phyloP scores from a whole-genome alignment of 257 asterid species.

The Scutellaria minor region DNA sequence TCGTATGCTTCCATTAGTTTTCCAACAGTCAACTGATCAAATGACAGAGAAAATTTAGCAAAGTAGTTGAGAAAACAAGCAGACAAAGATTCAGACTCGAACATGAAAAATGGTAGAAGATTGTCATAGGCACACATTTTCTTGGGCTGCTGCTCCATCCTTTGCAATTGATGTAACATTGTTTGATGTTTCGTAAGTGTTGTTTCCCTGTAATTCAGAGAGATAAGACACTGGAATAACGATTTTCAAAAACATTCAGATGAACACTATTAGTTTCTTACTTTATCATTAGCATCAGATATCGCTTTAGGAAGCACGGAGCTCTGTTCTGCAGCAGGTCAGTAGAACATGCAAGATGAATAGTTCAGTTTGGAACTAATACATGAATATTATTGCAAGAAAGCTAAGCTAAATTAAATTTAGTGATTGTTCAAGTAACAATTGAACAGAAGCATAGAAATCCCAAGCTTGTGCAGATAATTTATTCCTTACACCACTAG shows the following conservation, averaged over 20 bases:
- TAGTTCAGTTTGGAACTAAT: neutral
- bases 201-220: constrained; percentile 50
- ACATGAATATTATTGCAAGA: constrained; percentile 19
- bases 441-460: neutral
- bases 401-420: constrained; percentile 2
- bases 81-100: constrained; percentile 21
- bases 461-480: constrained; percentile 13
- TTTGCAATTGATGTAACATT: constrained; percentile 44
- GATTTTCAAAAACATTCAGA: constrained; percentile 25
- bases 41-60: constrained; percentile 35
- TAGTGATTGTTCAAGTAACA: neutral
- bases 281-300: constrained; percentile 49
- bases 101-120: neutral
- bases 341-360: constrained; percentile 35
- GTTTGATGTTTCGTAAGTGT: constrained; percentile 40
- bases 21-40: constrained; percentile 67
- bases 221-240: constrained; percentile 27
- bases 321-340: constrained; percentile 60
- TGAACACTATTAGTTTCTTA: constrained; percentile 39
- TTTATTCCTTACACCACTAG: neutral
- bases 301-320: constrained; percentile 37
- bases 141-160: constrained; percentile 41
- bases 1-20: constrained; percentile 73
- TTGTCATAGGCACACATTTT: constrained; percentile 52
- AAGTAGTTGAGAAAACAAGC: constrained; percentile 13